Conservation (phyloP, 2,329 filamentous ascomycete species). For the Sporothrix pseudoabietina region DNA sequence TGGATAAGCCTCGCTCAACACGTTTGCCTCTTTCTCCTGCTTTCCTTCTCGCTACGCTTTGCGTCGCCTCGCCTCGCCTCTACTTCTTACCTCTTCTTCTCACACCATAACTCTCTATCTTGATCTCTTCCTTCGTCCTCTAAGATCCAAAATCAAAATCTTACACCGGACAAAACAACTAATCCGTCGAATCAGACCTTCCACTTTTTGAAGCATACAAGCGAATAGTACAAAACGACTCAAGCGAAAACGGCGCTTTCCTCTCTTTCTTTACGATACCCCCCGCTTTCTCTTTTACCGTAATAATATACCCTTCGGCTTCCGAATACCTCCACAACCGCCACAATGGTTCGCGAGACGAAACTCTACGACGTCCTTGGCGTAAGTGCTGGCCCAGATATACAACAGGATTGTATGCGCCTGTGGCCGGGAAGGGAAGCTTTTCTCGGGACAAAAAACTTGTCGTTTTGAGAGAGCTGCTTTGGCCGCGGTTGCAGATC, state of each 20-base stretch:
- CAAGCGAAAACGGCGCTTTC: neutral
- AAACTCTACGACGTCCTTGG: constrained; percentile 79
- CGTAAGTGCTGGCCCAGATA: constrained; percentile 54
- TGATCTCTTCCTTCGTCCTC: neutral
- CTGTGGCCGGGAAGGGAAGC: neutral
- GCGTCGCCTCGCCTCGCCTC: constrained; percentile 1
- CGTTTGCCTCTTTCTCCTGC: constrained; percentile 26
- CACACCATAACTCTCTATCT: constrained; percentile 7
- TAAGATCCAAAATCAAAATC: neutral
- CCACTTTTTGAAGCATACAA: neutral
- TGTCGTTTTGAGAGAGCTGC: neutral
- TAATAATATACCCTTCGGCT: constrained; percentile 14
- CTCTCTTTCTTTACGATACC: constrained; percentile 4
- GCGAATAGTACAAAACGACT: neutral
- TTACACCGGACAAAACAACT: neutral
- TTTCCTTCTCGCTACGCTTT: neutral
- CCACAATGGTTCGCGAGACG: constrained; percentile 75
- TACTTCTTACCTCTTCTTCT: neutral
- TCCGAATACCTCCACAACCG: constrained; percentile 8
- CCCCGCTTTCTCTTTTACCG: constrained; percentile 19
- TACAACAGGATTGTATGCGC: neutral
- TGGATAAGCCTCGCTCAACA: constrained; percentile 28
- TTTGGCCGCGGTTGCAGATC: neutral
- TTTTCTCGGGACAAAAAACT: neutral
- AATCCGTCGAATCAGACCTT: constrained; percentile 14